Percentiles rank a stretch among this genome's conserved stretches.
These are phyloP conservation scores for Amanita rubescens DNA, from an alignment of 768 basidiomycete species.

Conservation along the genomic window DNA sequence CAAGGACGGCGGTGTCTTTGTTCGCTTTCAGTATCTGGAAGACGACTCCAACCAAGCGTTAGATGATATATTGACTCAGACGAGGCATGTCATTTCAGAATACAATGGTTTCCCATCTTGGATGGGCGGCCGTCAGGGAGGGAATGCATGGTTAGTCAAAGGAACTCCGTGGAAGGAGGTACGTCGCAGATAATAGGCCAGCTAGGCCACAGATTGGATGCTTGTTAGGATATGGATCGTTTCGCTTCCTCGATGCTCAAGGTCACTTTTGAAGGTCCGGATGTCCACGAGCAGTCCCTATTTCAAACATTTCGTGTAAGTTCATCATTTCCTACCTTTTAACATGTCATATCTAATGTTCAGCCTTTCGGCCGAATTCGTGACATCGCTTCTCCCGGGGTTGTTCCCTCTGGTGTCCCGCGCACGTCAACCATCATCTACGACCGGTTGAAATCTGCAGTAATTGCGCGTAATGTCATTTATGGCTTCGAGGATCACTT, in stretches of 20 bases:
- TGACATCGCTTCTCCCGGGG: constrained; percentile 52
- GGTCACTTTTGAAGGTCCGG: constrained; percentile 86
- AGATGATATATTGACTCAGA: constrained; percentile 38
- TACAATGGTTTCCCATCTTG: constrained; percentile 60
- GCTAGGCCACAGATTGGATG: not conserved
- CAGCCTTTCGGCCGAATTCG: constrained; percentile 80
- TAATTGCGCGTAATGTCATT: constrained; percentile 76
- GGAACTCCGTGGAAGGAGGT: constrained; percentile 83
- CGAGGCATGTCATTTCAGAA: constrained; percentile 36
- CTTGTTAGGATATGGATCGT: constrained; percentile 69
- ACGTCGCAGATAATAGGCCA: constrained; percentile 9
- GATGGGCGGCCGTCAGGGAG: constrained; percentile 37
- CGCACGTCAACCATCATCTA: constrained; percentile 64
- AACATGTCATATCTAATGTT: constrained; percentile 2
- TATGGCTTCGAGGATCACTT: constrained; percentile 47
- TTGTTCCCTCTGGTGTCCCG: constrained; percentile 57
- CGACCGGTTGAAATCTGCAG: constrained; percentile 55
- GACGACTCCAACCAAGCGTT: constrained; percentile 31
- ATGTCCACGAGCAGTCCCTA: constrained; percentile 71
- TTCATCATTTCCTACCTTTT: constrained; percentile 5
- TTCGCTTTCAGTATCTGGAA: constrained; percentile 55
- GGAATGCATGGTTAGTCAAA: constrained; percentile 63
- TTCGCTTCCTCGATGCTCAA: constrained; percentile 68
- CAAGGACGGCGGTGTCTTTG: constrained; percentile 86
- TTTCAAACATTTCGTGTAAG: constrained; percentile 74